Conservation (phyloP, 1,284 basidiomycete species). For the Ganoderma lingzhi region DNA sequence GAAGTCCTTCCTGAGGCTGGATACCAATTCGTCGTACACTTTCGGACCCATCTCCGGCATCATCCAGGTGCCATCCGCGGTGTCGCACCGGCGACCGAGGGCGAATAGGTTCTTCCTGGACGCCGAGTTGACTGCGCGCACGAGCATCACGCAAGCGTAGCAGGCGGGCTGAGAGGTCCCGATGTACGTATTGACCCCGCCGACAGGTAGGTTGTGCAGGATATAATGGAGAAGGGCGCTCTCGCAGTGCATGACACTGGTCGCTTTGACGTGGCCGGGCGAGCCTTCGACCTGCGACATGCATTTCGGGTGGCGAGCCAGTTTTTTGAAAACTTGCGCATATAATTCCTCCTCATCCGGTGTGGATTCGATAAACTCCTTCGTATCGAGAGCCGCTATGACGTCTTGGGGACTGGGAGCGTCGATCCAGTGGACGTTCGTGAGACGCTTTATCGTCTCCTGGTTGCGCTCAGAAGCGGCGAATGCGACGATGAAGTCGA, state of each 20-base stretch:
- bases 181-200: neutral
- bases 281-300: neutral
- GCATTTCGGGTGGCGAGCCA: neutral
- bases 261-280: neutral
- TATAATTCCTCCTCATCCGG: neutral
- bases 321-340: neutral
- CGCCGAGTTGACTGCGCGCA: neutral
- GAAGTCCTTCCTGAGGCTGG: neutral
- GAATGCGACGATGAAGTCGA: neutral
- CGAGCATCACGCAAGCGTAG: neutral
- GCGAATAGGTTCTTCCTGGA: neutral
- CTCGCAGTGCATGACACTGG: neutral
- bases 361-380: neutral
- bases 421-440: neutral
- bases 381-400: neutral
- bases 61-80: neutral
- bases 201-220: neutral
- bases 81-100: neutral
- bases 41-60: neutral
- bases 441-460: neutral
- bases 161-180: neutral
- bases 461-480: neutral
- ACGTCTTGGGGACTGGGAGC: neutral
- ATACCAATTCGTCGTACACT: neutral
- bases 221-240: neutral